These are phyloP conservation scores for Fulvia fulva DNA, from an alignment of 2,329 filamentous ascomycete species.

Conservation along the genomic window DNA sequence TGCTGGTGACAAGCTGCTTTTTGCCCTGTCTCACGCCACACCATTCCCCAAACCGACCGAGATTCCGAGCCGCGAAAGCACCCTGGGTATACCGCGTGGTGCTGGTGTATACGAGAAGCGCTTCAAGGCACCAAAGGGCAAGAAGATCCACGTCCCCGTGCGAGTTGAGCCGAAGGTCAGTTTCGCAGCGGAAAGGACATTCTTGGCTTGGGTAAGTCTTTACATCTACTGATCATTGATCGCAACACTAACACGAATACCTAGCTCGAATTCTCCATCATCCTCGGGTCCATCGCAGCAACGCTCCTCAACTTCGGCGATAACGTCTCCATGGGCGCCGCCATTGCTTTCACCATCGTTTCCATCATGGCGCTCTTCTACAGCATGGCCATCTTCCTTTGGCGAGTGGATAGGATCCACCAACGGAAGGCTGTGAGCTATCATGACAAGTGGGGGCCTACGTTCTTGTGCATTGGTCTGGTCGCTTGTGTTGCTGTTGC, in stretches of 20 bases:
- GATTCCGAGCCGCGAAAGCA: slow-evolving; percentile 39
- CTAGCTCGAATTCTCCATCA: slow-evolving; percentile 91
- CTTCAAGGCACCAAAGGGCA: slow-evolving; percentile 72
- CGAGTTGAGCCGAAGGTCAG: slow-evolving; percentile 97
- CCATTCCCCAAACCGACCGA: slow-evolving; percentile 41
- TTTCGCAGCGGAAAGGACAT: slow-evolving; percentile 93
- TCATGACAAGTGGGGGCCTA: slow-evolving; percentile 86
- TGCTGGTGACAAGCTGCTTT: slow-evolving; percentile 36
- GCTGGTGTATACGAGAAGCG: slow-evolving; percentile 40
- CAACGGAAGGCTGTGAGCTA: slow-evolving; percentile 80
- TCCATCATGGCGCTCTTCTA: slow-evolving; percentile 78
- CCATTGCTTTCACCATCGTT: slow-evolving; percentile 69
- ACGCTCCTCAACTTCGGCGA: slow-evolving; percentile 78
- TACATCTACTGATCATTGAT: slow-evolving; percentile 12
- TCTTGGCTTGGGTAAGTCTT: slow-evolving; percentile 76
- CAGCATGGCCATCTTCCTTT: slow-evolving; percentile 77
- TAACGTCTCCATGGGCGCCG: slow-evolving; percentile 60
- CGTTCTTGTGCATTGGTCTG: slow-evolving; percentile 66
- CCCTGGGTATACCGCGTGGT: slow-evolving; percentile 41
- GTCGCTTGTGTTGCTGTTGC: slow-evolving; percentile 71
- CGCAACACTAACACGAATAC: background rate
- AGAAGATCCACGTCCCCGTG: slow-evolving; percentile 90
- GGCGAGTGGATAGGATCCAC: slow-evolving; percentile 81
- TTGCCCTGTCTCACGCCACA: slow-evolving; percentile 33
- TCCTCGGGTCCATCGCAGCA: slow-evolving; percentile 81